Conservation (phyloP, 164 flowering plant species). For the Cinnamomum micranthum region DNA sequence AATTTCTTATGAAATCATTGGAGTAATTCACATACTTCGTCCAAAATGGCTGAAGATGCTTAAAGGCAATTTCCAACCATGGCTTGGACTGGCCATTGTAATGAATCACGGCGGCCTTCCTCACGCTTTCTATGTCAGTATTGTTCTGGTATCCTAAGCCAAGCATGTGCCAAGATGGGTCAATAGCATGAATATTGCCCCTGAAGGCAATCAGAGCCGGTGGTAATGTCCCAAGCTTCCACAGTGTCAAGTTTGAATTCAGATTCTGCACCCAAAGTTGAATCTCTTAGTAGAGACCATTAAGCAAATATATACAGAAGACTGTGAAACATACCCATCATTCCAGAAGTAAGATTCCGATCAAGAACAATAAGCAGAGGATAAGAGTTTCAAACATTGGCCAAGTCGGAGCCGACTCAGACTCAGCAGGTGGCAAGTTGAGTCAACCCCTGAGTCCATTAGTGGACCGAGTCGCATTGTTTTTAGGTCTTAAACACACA, state of each 20-base stretch:
- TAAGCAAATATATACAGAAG: not conserved
- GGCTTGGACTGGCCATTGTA: constrained; percentile 98
- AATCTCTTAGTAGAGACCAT: not conserved
- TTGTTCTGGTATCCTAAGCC: constrained; percentile 97
- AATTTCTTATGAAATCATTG: constrained; percentile 80
- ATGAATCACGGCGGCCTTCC: constrained; percentile 91
- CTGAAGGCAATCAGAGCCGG: constrained; percentile 95
- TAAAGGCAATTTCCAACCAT: constrained; percentile 90
- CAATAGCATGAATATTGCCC: constrained; percentile 90
- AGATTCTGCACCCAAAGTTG: constrained; percentile 55
- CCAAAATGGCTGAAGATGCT: constrained; percentile 96
- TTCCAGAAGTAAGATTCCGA: too few species aligned
- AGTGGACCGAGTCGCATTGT: too few species aligned
- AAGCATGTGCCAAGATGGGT: constrained; percentile 96
- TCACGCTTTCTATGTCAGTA: constrained; percentile 63
- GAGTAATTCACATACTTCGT: constrained; percentile 88
- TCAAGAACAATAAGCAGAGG: too few species aligned
- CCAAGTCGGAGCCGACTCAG: too few species aligned
- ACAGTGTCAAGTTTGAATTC: constrained; percentile 78
- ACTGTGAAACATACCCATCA: not conserved
- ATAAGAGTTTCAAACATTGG: too few species aligned
- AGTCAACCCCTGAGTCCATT: too few species aligned
- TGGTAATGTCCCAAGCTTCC: constrained; percentile 98
- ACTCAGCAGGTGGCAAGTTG: too few species aligned
- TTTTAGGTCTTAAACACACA: too few species aligned